Evolutionary conservation across 805 yeast species (phyloP), one percentile per base, ranked within the genome.

Genomic region (Ogataea degrootiae): DNA sequence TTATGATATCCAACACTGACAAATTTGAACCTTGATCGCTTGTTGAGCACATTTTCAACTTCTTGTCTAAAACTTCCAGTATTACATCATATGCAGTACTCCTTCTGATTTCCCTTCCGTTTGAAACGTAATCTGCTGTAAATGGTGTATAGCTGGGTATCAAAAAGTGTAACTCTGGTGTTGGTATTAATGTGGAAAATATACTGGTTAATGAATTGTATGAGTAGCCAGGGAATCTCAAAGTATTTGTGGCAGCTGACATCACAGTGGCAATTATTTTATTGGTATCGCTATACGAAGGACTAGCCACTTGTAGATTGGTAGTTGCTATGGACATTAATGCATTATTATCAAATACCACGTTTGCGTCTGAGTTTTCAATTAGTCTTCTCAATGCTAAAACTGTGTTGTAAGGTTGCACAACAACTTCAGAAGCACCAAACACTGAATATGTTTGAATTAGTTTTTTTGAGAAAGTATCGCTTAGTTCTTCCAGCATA

Each of bases 381-480:
- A 88, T 84, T 50, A 94, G 73, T 55, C 98, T 71, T 62, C 82
- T 81, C 56, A 95, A 72, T 0, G 99, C 84, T 45, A 94, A 68
- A 19, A 94, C 74, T 0, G 96, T 84, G 64, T 94, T 94, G 67
- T 94, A 94, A 0, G 99, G 98, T 62, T 94, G 98, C 5, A 95
- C 97, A 17, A 95, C 98, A n/a, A 91, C 97, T 58, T 92, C 98
- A 1, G 96, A 85, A 0, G 88, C 84, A 50, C 86, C 89, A 60
- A 94, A 91, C 2, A 94, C 85, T 41, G 94, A 87, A 58, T 85
- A 87, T 0, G 98, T 89, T 48, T 87, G 87, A 8, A 87, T 71
- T 43, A 94, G 67, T 60, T 90, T 92, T 64, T 91, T 91, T 44
- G 85, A 81, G 62, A 82, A 92, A 46, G 89, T 71, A 63, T 94